Evolutionary conservation across 1,284 basidiomycete genomes (phyloP).

Genomic region (Pseudozyma pruni): DNA sequence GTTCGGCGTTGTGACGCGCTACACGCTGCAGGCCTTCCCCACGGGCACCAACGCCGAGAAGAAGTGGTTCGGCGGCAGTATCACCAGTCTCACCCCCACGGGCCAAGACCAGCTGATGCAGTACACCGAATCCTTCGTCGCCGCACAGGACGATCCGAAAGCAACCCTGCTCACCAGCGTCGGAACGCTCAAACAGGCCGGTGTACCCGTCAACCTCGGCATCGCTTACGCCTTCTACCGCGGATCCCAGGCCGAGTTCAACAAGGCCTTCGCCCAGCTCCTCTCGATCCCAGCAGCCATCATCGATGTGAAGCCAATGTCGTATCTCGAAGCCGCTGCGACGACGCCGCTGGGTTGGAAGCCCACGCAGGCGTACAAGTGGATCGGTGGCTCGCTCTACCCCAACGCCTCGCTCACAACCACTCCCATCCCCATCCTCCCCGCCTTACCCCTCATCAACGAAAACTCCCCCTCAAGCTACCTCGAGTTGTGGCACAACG

Average conservation of each 20-base stretch:
- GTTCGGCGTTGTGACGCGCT: constrained; percentile 50
- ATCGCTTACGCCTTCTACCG: constrained; percentile 26
- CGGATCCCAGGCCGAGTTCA: constrained; percentile 16
- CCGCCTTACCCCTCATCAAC: neutral
- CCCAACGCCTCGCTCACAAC: constrained; percentile 4
- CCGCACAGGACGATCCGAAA: constrained; percentile 20
- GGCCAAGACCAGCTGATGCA: constrained; percentile 15
- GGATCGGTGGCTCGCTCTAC: constrained; percentile 33
- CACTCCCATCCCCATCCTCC: neutral
- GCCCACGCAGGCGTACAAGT: constrained; percentile 25
- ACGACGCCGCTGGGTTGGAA: constrained; percentile 25
- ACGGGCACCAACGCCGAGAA: constrained; percentile 21
- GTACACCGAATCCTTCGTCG: constrained; percentile 24
- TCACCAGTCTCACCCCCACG: constrained; percentile 7
- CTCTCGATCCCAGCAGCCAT: constrained; percentile 19
- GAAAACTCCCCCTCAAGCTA: neutral
- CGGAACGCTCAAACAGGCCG: constrained; percentile 21
- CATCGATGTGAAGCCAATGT: constrained; percentile 13
- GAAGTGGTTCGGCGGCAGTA: constrained; percentile 33
- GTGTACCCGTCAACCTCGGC: constrained; percentile 10
- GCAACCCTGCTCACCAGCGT: constrained; percentile 30
- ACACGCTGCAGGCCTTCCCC: constrained; percentile 21
- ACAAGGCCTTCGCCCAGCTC: constrained; percentile 9
- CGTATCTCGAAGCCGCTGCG: constrained; percentile 17
- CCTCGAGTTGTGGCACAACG: constrained; percentile 13